These are phyloP conservation scores for Hypericum androsaemum DNA, from an alignment of 345 rosid species.

Conservation along the genomic window DNA sequence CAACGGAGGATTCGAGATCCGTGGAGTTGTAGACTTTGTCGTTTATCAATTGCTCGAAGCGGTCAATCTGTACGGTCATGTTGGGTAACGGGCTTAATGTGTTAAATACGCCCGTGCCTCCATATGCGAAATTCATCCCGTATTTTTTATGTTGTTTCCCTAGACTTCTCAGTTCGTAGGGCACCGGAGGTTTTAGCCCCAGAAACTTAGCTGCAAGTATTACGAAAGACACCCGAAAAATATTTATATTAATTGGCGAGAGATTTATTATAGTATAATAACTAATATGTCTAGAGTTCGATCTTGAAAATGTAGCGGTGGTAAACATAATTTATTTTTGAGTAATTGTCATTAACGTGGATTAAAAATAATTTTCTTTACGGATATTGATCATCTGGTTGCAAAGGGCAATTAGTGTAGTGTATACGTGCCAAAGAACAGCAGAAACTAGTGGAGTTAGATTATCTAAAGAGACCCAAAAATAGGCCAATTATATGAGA, in stretches of 20 bases:
- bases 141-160: conserved; percentile 18
- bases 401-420: too few relatives aligned
- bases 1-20: conserved; percentile 33
- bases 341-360: too few relatives aligned
- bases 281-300: neutral
- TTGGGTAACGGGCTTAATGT: conserved; percentile 39
- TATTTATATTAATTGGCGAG: neutral
- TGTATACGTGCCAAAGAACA: too few relatives aligned
- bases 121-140: conserved; percentile 78
- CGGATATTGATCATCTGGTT: too few relatives aligned
- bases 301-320: too few relatives aligned
- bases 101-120: conserved; percentile 75
- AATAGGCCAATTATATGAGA: too few relatives aligned
- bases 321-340: too few relatives aligned
- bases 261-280: neutral
- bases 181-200: conserved; percentile 56
- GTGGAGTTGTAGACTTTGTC: conserved; percentile 23
- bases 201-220: conserved; percentile 42
- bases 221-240: neutral
- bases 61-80: conserved; percentile 64
- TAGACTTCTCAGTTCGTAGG: conserved; percentile 39
- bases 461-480: too few relatives aligned
- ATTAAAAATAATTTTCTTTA: too few relatives aligned
- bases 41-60: conserved; percentile 31
- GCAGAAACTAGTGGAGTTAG: too few relatives aligned